Evolutionary conservation across 345 rosid species (phyloP).

Genomic region (Ceriops decandra): DNA sequence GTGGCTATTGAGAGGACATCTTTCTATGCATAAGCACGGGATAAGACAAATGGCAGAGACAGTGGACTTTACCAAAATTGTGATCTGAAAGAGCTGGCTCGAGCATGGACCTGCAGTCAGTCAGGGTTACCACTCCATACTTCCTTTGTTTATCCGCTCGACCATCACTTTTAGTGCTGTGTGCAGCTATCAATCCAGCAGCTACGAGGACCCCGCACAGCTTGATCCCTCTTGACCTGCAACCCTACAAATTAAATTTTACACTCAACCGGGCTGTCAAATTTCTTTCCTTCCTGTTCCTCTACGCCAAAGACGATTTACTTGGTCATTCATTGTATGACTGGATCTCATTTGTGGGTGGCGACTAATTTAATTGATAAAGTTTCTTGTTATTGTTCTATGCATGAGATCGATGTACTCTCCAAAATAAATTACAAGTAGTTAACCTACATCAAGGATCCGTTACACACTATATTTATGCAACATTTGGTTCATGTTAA

Average conservation of each 20-base stretch:
- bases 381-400: too few relatives aligned
- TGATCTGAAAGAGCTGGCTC: slow-evolving; percentile 36
- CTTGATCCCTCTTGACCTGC: slow-evolving; percentile 57
- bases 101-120: slow-evolving; percentile 35
- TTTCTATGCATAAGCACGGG: not conserved
- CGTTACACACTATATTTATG: too few relatives aligned
- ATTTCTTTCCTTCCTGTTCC: too few relatives aligned
- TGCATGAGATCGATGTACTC: too few relatives aligned
- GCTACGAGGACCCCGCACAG: slow-evolving; percentile 58
- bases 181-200: slow-evolving; percentile 59
- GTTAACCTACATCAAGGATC: too few relatives aligned
- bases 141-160: slow-evolving; percentile 26
- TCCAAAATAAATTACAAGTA: too few relatives aligned
- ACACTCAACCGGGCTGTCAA: not conserved
- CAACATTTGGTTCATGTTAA: too few relatives aligned
- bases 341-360: too few relatives aligned
- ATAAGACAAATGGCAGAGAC: not conserved
- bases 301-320: too few relatives aligned
- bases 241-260: slow-evolving; percentile 35
- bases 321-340: too few relatives aligned
- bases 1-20: not conserved
- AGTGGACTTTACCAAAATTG: slow-evolving; percentile 26
- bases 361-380: too few relatives aligned
- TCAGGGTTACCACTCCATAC: slow-evolving; percentile 49
- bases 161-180: slow-evolving; percentile 23